phyloP scores from a whole-genome alignment of 441 rosid species.

The Adansonia madagascariensis region DNA sequence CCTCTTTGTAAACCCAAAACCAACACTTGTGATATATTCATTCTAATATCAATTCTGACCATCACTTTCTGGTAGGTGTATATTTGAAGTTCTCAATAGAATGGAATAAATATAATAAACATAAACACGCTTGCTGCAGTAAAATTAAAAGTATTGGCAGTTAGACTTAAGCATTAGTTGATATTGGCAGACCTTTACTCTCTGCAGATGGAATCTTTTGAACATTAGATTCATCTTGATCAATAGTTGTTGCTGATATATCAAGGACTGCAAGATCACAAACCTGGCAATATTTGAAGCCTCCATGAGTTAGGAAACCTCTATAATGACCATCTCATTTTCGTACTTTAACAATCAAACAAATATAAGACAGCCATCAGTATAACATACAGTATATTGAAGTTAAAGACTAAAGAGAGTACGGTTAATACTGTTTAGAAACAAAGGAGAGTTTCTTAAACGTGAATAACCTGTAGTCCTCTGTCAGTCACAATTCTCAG shows the following conservation, averaged over 20 bases:
- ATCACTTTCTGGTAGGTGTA: neutral
- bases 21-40: neutral
- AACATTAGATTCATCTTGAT: conserved; percentile 58
- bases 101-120: neutral
- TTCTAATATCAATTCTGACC: neutral
- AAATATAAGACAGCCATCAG: neutral
- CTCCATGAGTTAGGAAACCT: conserved; percentile 14
- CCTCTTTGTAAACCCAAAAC: neutral
- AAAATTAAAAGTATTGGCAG: conserved; percentile 16
- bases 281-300: conserved; percentile 51
- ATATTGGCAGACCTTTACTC: conserved; percentile 68
- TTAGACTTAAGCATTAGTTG: conserved; percentile 20
- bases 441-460: conserved; percentile 13
- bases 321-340: neutral
- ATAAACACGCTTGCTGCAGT: conserved; percentile 3
- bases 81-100: neutral
- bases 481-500: conserved; percentile 75
- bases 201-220: conserved; percentile 81
- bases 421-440: neutral
- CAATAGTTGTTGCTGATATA: conserved; percentile 76
- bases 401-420: neutral
- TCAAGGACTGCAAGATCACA: conserved; percentile 85
- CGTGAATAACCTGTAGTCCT: conserved; percentile 69
- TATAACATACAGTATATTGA: neutral
- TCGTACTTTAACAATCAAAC: neutral